Percentiles rank a stretch among this genome's conserved stretches.
Conservation (phyloP, 2,329 filamentous ascomycete genomes). For the Alternaria metachromatica region DNA sequence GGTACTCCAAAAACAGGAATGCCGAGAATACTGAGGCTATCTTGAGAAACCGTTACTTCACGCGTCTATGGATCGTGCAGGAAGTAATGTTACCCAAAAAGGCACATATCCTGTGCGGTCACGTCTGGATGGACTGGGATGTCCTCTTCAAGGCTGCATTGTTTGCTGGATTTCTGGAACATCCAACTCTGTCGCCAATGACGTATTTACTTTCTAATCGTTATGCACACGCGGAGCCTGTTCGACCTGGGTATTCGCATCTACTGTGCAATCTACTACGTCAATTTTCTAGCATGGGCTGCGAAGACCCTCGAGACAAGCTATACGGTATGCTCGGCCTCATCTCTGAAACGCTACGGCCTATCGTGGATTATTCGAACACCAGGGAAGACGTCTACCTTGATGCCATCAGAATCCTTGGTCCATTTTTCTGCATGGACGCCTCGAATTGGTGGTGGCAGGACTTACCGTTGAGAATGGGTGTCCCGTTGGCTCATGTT, state of each 20-base stretch:
- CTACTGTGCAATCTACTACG: not conserved
- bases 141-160: not conserved
- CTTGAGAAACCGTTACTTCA: constrained; percentile 4
- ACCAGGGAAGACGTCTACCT: not conserved
- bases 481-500: not conserved
- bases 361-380: not conserved
- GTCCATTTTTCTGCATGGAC: not conserved
- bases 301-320: constrained; percentile 8
- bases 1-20: not conserved
- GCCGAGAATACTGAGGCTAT: not conserved
- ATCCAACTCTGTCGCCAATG: not conserved
- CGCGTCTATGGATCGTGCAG: constrained; percentile 13
- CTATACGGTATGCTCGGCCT: constrained; percentile 12
- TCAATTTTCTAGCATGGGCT: not conserved
- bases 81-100: constrained; percentile 1
- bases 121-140: not conserved
- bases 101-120: not conserved
- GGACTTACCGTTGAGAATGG: not conserved
- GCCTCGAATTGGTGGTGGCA: not conserved
- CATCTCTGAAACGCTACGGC: not conserved
- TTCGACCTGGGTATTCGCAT: not conserved
- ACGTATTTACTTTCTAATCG: not conserved
- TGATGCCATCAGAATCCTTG: constrained; percentile 2
- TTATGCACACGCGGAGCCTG: not conserved
- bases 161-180: not conserved